These are phyloP conservation scores for Cucurbita moschata DNA, from an alignment of 306 rosid species.

Conservation along the genomic window DNA sequence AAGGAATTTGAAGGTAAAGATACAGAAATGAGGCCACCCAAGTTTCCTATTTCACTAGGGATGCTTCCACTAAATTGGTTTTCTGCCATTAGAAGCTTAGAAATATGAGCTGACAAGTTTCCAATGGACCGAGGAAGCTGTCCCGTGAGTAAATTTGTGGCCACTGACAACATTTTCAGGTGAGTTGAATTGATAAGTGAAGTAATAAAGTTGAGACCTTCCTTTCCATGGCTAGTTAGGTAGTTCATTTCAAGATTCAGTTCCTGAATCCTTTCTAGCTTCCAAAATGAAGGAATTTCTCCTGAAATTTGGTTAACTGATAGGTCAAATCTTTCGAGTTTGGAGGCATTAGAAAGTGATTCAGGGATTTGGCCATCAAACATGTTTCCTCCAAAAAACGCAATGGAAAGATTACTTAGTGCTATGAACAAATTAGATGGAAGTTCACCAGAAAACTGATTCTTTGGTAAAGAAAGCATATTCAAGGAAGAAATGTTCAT, in stretches of 20 bases:
- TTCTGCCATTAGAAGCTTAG: neutral
- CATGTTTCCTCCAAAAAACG: conserved; percentile 18
- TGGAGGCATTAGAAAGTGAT: conserved; percentile 30
- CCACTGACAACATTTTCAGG: neutral
- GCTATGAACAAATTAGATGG: conserved; percentile 27
- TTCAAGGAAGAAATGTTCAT: neutral
- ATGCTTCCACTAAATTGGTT: neutral
- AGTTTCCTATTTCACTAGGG: neutral
- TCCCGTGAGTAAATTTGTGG: neutral
- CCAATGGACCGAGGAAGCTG: conserved; percentile 1
- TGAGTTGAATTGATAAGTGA: neutral
- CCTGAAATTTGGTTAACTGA: conserved; percentile 20
- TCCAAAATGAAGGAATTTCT: conserved; percentile 22
- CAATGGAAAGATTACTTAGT: conserved; percentile 24
- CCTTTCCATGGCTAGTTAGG: neutral
- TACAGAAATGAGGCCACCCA: neutral
- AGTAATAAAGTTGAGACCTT: neutral
- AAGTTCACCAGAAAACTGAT: conserved; percentile 27
- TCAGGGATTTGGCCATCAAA: conserved; percentile 29
- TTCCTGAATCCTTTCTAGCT: conserved; percentile 7
- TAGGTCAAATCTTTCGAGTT: conserved; percentile 16
- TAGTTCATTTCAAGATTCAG: neutral
- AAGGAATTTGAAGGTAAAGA: neutral
- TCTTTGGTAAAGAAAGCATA: neutral
- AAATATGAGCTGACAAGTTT: neutral